A percentile compares a stretch with the other conserved stretches of the same genome.
Conservation (phyloP, 1,139 yeast genomes). For the Pichia sp. region DNA sequence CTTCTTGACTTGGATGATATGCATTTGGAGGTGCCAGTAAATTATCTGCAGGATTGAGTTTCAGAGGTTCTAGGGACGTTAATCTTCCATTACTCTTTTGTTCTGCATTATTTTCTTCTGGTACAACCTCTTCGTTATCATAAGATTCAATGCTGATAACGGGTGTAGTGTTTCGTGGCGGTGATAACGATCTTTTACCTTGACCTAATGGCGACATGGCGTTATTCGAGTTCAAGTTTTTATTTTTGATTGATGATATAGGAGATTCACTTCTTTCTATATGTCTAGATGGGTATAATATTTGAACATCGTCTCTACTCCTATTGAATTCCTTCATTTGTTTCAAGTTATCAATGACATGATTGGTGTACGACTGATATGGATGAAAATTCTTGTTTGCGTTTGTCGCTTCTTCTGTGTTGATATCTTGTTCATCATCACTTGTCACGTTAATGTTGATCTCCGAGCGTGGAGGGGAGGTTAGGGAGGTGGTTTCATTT, state of each 20-base stretch:
- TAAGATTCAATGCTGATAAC: conserved; percentile 3
- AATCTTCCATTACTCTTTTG: neutral
- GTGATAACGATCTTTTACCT: too few species aligned
- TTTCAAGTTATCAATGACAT: neutral
- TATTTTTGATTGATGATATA: neutral
- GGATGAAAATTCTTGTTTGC: neutral
- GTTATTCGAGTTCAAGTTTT: neutral
- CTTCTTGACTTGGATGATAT: neutral
- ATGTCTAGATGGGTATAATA: conserved; percentile 1
- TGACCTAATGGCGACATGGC: too few species aligned
- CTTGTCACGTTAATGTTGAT: neutral
- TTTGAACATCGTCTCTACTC: neutral
- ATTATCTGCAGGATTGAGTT: neutral
- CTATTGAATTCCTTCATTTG: neutral
- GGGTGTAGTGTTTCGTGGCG: conserved; percentile 1
- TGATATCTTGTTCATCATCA: neutral
- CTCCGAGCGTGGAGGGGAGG: conserved; percentile 1
- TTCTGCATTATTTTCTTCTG: neutral
- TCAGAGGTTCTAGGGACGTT: neutral
- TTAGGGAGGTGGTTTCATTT: conserved; percentile 4
- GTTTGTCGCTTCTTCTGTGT: neutral
- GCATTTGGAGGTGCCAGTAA: neutral
- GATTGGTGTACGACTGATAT: neutral
- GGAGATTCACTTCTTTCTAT: neutral
- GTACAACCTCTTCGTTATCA: neutral